A percentile compares a stretch with the other conserved stretches of the same genome.
Conservation (phyloP, 805 yeast species). For the Candida takata region DNA sequence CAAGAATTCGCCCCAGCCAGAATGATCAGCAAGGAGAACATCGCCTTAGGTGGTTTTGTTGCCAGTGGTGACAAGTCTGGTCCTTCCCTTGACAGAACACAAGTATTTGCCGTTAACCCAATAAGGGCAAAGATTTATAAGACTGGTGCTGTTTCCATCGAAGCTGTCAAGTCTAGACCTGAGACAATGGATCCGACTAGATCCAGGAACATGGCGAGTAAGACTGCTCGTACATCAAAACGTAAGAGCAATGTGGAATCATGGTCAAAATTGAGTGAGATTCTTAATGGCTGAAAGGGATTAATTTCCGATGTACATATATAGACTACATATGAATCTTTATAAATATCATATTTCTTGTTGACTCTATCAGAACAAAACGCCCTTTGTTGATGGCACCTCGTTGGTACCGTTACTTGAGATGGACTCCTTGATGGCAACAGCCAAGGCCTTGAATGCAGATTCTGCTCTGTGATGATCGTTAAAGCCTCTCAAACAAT, state of each 20-base stretch:
- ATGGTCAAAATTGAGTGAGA: too few relatives aligned
- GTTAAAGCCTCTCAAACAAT: slow-evolving; percentile 85
- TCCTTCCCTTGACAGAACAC: neutral
- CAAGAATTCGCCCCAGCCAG: slow-evolving; percentile 64
- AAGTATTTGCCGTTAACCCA: neutral
- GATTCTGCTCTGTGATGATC: slow-evolving; percentile 96
- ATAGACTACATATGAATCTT: neutral
- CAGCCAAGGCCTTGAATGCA: slow-evolving; percentile 93
- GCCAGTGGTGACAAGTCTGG: slow-evolving; percentile 12
- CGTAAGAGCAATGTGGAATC: too few relatives aligned
- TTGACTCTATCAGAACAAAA: slow-evolving; percentile 43
- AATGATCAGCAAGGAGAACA: slow-evolving; percentile 36
- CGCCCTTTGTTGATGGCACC: slow-evolving; percentile 96
- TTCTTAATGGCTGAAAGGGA: neutral
- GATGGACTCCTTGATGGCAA: slow-evolving; percentile 83
- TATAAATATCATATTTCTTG: neutral
- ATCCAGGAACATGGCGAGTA: too few relatives aligned
- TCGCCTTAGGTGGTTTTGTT: slow-evolving; percentile 55
- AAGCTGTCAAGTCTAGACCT: slow-evolving; percentile 1
- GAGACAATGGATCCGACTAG: neutral
- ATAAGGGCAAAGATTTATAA: neutral
- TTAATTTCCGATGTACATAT: neutral
- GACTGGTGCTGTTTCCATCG: neutral
- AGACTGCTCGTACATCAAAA: too few relatives aligned
- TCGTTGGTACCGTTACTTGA: slow-evolving; percentile 81